Evolutionary conservation across 1,284 basidiomycete genomes (phyloP).

Genomic region (Irpex lacteus): DNA sequence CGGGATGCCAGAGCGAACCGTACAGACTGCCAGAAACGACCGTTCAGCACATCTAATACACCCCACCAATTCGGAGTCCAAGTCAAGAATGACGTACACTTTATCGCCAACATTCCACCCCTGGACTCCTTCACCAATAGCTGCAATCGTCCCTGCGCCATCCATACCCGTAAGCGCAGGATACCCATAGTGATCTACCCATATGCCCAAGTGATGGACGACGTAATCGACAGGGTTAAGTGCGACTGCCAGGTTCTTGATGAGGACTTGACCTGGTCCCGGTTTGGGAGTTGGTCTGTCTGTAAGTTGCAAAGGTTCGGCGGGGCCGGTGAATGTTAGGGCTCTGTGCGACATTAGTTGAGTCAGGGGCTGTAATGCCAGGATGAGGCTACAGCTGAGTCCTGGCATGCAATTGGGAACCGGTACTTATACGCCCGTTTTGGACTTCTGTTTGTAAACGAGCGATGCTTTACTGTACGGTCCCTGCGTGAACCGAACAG

Average conservation of each 20-base stretch:
- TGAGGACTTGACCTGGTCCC: not conserved
- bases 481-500: no score
- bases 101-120: not conserved
- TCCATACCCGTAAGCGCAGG: not conserved
- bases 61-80: no score
- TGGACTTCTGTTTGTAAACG: no score
- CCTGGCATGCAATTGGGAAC: no score
- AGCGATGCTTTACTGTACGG: no score
- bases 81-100: not conserved
- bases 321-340: not conserved
- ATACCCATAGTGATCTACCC: not conserved
- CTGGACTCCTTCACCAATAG: not conserved
- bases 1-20: not conserved
- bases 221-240: not conserved
- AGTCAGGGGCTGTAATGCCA: no score
- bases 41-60: not conserved
- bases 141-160: not conserved
- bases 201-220: not conserved
- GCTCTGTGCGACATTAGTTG: not conserved
- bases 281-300: not conserved
- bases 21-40: not conserved
- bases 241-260: not conserved
- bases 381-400: no score
- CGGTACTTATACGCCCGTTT: no score
- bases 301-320: not conserved